These are phyloP conservation scores for Escovopsis weberi DNA, from an alignment of 2,329 filamentous ascomycete genomes.

Conservation along the genomic window DNA sequence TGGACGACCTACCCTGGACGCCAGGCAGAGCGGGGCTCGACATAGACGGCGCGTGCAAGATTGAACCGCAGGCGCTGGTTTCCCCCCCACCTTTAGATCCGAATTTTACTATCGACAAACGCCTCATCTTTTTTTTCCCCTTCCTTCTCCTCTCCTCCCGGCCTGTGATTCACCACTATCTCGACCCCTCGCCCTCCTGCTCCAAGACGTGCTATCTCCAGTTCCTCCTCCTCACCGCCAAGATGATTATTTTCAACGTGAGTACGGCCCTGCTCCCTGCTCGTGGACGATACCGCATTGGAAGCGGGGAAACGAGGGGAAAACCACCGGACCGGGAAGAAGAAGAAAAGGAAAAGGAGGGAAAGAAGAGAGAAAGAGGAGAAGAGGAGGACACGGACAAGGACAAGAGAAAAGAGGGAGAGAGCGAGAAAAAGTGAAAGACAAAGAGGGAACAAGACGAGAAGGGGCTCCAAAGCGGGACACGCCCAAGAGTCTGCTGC, in stretches of 20 bases:
- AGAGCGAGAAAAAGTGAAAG: too few species aligned
- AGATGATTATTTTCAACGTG: slow-evolving; percentile 64
- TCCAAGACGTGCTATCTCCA: slow-evolving; percentile 8
- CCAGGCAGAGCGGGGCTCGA: not conserved
- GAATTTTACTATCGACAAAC: slow-evolving; percentile 4
- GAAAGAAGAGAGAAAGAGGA: too few species aligned
- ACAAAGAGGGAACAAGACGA: too few species aligned
- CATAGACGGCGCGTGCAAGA: too few species aligned
- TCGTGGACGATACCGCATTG: not conserved
- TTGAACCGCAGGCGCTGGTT: too few species aligned
- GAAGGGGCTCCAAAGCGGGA: too few species aligned
- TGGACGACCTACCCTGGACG: not conserved
- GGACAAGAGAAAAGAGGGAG: too few species aligned
- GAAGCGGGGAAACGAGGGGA: slow-evolving; percentile 3
- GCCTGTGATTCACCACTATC: slow-evolving; percentile 4
- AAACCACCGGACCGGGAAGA: not conserved
- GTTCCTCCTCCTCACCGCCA: slow-evolving; percentile 26
- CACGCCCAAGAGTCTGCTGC: too few species aligned
- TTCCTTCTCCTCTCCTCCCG: not conserved
- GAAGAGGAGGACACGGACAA: too few species aligned
- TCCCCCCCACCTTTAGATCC: slow-evolving; percentile 1
- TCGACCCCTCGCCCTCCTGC: slow-evolving; percentile 2
- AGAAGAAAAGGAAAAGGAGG: too few species aligned
- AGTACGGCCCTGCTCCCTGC: slow-evolving; percentile 9
- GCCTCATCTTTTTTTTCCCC: not conserved